A percentile compares a stretch with the other conserved stretches of the same genome.
These are phyloP conservation scores for Pseudisothecium myosuroides DNA, from an alignment of 225 moss, liverwort and hornwort species.

Conservation along the genomic window DNA sequence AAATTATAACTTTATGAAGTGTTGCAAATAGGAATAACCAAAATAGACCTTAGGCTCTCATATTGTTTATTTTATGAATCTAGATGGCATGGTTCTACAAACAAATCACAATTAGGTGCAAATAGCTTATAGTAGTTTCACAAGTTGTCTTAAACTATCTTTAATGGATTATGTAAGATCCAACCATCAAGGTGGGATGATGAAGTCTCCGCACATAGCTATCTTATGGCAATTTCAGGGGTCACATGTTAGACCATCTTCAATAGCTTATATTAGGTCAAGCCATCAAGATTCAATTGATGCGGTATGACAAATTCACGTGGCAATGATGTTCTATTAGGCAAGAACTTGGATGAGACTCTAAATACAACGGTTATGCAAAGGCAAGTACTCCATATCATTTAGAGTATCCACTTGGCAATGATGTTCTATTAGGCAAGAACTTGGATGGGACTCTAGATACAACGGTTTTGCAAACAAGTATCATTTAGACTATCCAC, in stretches of 20 bases:
- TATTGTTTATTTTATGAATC: not conserved
- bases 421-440: not conserved
- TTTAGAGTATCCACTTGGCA: rapidly evolving
- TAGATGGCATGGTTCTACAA: not conserved
- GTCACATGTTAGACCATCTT: not conserved
- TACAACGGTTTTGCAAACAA: no score
- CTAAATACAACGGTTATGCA: no score
- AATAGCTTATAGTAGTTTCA: not conserved
- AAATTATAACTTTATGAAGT: not conserved
- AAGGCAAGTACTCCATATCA: no score
- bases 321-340: not conserved
- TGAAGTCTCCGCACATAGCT: not conserved
- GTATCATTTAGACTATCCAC: not conserved
- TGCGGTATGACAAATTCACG: not conserved
- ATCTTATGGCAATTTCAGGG: not conserved
- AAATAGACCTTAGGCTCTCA: not conserved
- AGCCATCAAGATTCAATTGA: no score
- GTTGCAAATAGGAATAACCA: not conserved
- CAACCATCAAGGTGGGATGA: no score
- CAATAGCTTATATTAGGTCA: no score
- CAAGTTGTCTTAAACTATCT: not conserved
- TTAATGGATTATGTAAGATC: no score
- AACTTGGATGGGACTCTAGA: not conserved
- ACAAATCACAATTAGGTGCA: not conserved
- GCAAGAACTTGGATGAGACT: not conserved